Evolutionary conservation across 2,329 filamentous ascomycete species (phyloP).

Genomic region (Tolypocladium guangdongense): DNA sequence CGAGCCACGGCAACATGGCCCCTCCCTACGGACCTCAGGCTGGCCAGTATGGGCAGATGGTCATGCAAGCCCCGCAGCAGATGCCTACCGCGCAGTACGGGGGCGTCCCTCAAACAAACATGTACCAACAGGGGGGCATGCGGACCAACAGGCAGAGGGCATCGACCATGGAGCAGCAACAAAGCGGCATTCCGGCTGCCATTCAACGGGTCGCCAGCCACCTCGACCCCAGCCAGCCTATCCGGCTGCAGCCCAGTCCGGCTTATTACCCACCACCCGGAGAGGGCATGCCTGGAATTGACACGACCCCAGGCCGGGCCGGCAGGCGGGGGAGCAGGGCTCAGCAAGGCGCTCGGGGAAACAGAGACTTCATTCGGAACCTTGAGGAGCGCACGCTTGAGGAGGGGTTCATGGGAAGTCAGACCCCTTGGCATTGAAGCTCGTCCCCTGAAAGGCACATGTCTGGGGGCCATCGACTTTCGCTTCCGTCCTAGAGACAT

Average conservation of each 20-base stretch:
- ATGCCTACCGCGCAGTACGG: slow-evolving; percentile 56
- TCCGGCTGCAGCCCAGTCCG: slow-evolving; percentile 86
- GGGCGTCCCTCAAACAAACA: slow-evolving; percentile 35
- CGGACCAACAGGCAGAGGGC: slow-evolving; percentile 76
- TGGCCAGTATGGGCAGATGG: slow-evolving; percentile 61
- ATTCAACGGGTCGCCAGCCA: slow-evolving; percentile 94
- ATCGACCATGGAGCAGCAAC: slow-evolving; percentile 92
- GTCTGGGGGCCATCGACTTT: background rate
- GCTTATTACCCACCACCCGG: slow-evolving; percentile 93
- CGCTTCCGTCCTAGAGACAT: background rate
- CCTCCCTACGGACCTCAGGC: slow-evolving; percentile 70
- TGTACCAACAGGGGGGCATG: slow-evolving; percentile 55
- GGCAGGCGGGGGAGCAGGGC: slow-evolving; percentile 68
- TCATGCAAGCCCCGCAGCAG: slow-evolving; percentile 57
- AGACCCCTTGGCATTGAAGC: slow-evolving; percentile 56
- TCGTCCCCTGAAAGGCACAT: background rate
- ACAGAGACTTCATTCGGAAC: slow-evolving; percentile 87
- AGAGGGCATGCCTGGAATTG: slow-evolving; percentile 62
- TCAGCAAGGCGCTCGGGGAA: slow-evolving; percentile 46
- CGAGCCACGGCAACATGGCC: slow-evolving; percentile 36
- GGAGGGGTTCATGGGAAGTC: slow-evolving; percentile 71
- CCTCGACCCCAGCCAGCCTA: slow-evolving; percentile 87
- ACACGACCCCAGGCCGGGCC: slow-evolving; percentile 44
- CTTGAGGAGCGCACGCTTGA: slow-evolving; percentile 90
- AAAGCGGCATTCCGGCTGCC: slow-evolving; percentile 81